Evolutionary conservation across 164 flowering plant genomes (phyloP), one percentile per base, ranked within the genome.

Genomic region (Aristolochia fimbriata): DNA sequence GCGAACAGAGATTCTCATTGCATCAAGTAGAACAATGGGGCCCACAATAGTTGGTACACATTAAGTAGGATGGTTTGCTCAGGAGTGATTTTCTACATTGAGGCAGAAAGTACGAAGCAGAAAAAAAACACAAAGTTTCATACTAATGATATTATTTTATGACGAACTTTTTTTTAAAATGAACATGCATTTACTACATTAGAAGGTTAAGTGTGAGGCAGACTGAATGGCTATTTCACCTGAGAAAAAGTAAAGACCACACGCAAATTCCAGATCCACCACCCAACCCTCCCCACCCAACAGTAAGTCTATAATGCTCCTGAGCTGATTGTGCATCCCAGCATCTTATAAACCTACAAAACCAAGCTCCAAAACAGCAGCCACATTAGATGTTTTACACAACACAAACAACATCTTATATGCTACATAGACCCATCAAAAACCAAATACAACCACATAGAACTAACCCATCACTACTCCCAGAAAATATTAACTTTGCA

Each of bases 391-490:
- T 13, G 52, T 10, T 37, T 37, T 37, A 37, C 8, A 6, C 11
- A 37, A 37, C 8, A 37, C 43, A 3, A 37, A 37, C 43, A 37
- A 37, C 2, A 57, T 47, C 45, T 25, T 21, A 57, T n/a, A 10
- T 37, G 0, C 10, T 16, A 21, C 19, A 49, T 49, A 49, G 22
- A 49, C 52, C 17, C 21, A 49, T 15, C 19, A 16, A 49, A n/a
- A 49, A 3, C 19, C 2, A 17, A 49, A 49, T 49, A 49, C 1
- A 16, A 49, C 19, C 19, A 4, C 10, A 7, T 49, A 6, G 1
- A n/a, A 70, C 96, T 65, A 80, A 94, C 99, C 99, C 99, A 69
- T 94, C 93, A 67, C 91, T 94, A 65, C 89, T 87, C 62, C 99
- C 99, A 41, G 96, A 78, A 76, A 77, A 91, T 64, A 94, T 75